Base-by-base conservation (phyloP, 2,329 filamentous ascomycete species). In the Aphanocladium album region DNA sequence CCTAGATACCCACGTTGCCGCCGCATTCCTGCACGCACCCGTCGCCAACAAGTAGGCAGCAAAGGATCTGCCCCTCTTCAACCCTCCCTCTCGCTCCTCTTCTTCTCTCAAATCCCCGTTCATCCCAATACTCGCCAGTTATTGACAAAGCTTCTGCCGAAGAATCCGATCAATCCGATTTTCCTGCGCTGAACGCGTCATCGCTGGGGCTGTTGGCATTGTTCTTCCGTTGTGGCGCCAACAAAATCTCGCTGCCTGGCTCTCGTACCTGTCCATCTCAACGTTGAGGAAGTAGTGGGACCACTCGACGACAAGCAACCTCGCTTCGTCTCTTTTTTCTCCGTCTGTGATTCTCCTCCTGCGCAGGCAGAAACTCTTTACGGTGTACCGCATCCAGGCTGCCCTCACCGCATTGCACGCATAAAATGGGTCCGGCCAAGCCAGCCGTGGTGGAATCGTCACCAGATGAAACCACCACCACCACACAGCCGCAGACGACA, bases 371-470 rank as follows among this genome's bases (percentile, higher is more conserved):
- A n/a, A 4, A 16, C 11, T 8, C 9, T 51, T 51, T 52, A 5
- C 2, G 5, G 16, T 23, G 8, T 37, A 23, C 37, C 25, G 12
- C 14, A 14, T 21, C 5, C 2, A 17, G 17, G 11, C 12, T 6
- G 33, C 35, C 21, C 17, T 30, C 30, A n/a, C 2, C 9, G 11
- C 21, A 9, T 16, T 2, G 5, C 17, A 14, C 5, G 51, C 53
- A 33, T 35, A 57, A 57, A 30, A 57, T 57, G 55, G 55, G 33
- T 21, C 33, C 43, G 16, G 12, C 45, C 33, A 57, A 57, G 45
- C 23, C 33, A 16, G 46, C 55, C 12, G 45, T 45, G 19, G 45
- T 57, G 55, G 55, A 30, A 41, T 50, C 45, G 25, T 43, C 39
- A 19, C 33, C 45, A 49, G 33, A 49, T 27, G 45, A 52, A 17